Conservation (phyloP, 2,329 filamentous ascomycete genomes). For the Pyrenophora teres region DNA sequence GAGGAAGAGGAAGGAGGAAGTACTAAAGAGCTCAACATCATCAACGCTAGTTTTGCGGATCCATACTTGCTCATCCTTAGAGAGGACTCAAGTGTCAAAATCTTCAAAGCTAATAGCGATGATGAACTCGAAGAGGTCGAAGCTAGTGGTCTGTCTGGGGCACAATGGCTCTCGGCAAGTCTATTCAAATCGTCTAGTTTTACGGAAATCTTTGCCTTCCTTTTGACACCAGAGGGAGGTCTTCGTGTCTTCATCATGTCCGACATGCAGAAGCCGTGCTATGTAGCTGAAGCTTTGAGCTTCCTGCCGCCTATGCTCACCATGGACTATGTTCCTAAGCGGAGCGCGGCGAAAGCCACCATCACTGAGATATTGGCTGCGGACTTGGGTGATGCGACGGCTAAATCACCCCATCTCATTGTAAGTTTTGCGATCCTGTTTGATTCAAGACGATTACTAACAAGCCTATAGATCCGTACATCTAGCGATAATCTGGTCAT, state of each 20-base stretch:
- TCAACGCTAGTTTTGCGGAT: constrained; percentile 82
- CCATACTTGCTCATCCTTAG: constrained; percentile 82
- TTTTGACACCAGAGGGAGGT: constrained; percentile 75
- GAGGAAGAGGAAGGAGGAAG: constrained; percentile 72
- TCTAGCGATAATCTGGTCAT: constrained; percentile 80
- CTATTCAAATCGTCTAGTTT: constrained; percentile 70
- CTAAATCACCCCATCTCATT: constrained; percentile 77
- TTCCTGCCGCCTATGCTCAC: constrained; percentile 79
- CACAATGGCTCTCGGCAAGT: constrained; percentile 82
- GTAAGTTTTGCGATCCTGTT: constrained; percentile 55
- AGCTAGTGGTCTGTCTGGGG: constrained; percentile 61
- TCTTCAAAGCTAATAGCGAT: constrained; percentile 78
- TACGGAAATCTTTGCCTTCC: constrained; percentile 70
- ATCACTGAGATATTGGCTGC: constrained; percentile 81
- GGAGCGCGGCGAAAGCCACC: constrained; percentile 72
- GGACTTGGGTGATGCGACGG: constrained; percentile 77
- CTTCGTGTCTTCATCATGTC: constrained; percentile 79
- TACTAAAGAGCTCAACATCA: constrained; percentile 71
- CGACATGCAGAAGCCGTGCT: constrained; percentile 72
- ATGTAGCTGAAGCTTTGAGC: constrained; percentile 74
- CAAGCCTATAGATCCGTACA: constrained; percentile 67
- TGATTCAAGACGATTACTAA: background rate
- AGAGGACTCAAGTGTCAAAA: constrained; percentile 78
- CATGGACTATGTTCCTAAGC: constrained; percentile 69
- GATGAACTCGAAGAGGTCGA: constrained; percentile 86